Percentiles rank a stretch among this genome's conserved stretches.
Conservation (phyloP, 345 rosid genomes). For the Microthlaspi erraticum region DNA sequence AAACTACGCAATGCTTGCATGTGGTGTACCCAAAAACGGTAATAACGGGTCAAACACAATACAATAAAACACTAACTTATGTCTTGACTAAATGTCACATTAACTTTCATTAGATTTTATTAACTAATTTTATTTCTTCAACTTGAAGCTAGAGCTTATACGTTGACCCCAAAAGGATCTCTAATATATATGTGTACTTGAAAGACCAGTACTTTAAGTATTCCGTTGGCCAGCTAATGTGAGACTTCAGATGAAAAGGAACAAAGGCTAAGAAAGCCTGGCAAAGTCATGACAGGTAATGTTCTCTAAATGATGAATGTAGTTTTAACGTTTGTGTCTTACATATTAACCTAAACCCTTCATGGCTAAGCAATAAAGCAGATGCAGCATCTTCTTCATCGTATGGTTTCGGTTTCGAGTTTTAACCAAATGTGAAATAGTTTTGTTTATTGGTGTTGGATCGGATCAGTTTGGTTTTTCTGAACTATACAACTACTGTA, state of each 20-base stretch:
- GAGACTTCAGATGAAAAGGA: conserved; percentile 7
- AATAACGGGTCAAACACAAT: conserved; percentile 38
- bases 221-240: background rate
- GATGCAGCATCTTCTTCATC: no score
- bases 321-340: no score
- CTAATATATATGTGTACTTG: background rate
- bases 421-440: no score
- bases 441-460: no score
- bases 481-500: no score
- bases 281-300: no score
- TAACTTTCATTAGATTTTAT: background rate
- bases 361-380: no score
- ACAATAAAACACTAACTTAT: background rate
- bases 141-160: conserved; percentile 20
- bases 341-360: no score
- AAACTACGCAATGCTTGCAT: conserved; percentile 34
- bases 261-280: no score
- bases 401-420: no score
- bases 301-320: no score
- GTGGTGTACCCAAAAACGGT: conserved; percentile 21
- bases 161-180: conserved; percentile 7
- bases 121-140: conserved; percentile 3
- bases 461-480: no score
- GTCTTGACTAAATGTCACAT: background rate
- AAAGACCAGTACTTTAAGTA: background rate